Percentiles rank a stretch among this genome's conserved stretches.
Evolutionary conservation across 1,284 basidiomycete genomes (phyloP).

Genomic region (Pterulicium gracile): DNA sequence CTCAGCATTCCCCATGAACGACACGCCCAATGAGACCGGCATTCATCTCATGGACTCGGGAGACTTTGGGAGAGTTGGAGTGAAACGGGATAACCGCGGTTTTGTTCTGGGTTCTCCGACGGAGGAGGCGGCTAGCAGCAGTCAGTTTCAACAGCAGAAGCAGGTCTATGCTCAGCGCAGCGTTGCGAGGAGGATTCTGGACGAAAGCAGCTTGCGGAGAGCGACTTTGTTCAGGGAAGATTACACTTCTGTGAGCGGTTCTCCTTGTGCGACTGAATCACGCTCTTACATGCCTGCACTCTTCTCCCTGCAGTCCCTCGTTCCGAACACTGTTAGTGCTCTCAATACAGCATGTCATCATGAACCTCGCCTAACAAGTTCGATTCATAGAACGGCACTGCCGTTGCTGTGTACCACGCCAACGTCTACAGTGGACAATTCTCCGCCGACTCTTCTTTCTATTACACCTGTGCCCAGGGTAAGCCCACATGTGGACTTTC

Average conservation of each 20-base stretch:
- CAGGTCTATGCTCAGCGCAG: neutral
- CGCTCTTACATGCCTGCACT: no score
- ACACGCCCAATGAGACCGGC: slow-evolving; percentile 18
- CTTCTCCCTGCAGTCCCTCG: neutral
- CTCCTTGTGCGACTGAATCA: no score
- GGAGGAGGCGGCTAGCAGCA: neutral
- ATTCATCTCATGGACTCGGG: slow-evolving; percentile 7
- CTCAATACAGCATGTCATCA: neutral
- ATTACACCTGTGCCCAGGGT: slow-evolving; percentile 78
- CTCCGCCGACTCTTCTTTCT: slow-evolving; percentile 74
- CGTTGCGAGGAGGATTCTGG: neutral
- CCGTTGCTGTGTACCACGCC: slow-evolving; percentile 72
- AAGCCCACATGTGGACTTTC: slow-evolving; percentile 10
- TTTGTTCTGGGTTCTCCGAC: no score
- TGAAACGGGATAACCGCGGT: neutral
- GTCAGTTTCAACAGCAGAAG: no score
- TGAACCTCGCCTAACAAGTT: neutral
- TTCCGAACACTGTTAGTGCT: neutral
- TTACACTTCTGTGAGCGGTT: neutral
- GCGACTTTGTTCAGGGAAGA: neutral
- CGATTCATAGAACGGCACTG: slow-evolving; percentile 50
- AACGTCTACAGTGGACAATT: slow-evolving; percentile 94
- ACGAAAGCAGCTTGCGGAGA: neutral
- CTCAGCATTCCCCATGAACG: slow-evolving; percentile 12
- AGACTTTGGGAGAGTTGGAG: slow-evolving; percentile 1